These are phyloP conservation scores for Kurtzmaniella natalensis DNA, from an alignment of 1,139 yeast genomes.

Conservation along the genomic window DNA sequence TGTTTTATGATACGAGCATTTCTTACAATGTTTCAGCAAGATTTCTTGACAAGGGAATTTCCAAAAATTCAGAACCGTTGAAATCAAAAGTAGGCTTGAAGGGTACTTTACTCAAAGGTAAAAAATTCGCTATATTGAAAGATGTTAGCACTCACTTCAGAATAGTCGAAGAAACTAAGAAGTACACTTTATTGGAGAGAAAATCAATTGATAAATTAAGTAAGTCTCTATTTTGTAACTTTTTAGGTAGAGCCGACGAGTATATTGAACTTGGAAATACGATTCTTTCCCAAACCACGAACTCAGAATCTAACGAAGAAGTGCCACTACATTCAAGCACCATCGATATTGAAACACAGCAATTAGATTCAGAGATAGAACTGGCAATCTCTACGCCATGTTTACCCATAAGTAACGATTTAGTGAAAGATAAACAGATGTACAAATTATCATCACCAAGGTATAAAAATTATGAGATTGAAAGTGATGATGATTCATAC, in stretches of 20 bases:
- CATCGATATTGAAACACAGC: too few relatives aligned
- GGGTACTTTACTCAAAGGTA: conserved; percentile 29
- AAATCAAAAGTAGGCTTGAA: conserved; percentile 10
- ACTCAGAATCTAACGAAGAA: too few relatives aligned
- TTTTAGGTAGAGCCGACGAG: conserved; percentile 2
- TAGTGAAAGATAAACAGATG: conserved; percentile 18
- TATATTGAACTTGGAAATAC: conserved; percentile 1
- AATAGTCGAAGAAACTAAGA: conserved; percentile 22
- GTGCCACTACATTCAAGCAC: too few relatives aligned
- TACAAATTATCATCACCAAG: conserved; percentile 12
- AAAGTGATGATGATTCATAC: conserved; percentile 7
- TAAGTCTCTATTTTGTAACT: conserved; percentile 22
- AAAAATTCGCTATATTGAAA: conserved; percentile 39
- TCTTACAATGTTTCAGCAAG: conserved; percentile 39
- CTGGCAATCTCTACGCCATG: too few relatives aligned
- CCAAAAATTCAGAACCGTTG: conserved; percentile 25
- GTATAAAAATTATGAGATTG: conserved; percentile 2
- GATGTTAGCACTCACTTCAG: conserved; percentile 26
- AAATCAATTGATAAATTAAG: conserved; percentile 13
- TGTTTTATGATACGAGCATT: conserved; percentile 35
- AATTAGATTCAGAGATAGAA: too few relatives aligned
- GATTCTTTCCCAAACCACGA: too few relatives aligned
- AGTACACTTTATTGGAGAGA: conserved; percentile 8
- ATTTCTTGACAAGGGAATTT: too few relatives aligned
- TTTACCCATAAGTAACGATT: conserved; percentile 7